Evolutionary conservation across 2,329 filamentous ascomycete genomes (phyloP).

Genomic region (Aspergillus sp.): DNA sequence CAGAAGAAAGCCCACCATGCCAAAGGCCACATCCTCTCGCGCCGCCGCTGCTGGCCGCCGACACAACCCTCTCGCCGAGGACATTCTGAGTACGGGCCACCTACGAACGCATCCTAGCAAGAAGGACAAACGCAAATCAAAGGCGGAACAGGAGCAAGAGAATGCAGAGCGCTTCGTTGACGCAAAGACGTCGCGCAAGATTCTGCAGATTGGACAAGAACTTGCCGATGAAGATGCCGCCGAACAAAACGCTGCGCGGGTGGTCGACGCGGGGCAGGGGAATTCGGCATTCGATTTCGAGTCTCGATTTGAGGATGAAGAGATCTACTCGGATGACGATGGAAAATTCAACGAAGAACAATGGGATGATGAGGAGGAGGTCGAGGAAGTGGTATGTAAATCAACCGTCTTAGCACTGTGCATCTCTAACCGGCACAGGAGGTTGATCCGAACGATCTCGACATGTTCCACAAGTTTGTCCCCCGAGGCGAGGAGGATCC

Average conservation of each 20-base stretch:
- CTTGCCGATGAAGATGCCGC: conserved; percentile 79
- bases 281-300: conserved; percentile 80
- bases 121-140: conserved; percentile 69
- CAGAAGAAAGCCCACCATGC: conserved; percentile 61
- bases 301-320: conserved; percentile 67
- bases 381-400: conserved; percentile 49
- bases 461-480: conserved; percentile 89
- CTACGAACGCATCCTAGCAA: conserved; percentile 73
- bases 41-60: conserved; percentile 64
- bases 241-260: conserved; percentile 45
- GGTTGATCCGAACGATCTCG: conserved; percentile 85
- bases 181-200: conserved; percentile 84
- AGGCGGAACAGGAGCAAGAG: conserved; percentile 58
- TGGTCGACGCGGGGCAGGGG: conserved; percentile 48
- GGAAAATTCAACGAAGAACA: conserved; percentile 65
- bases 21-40: conserved; percentile 71
- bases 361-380: conserved; percentile 79
- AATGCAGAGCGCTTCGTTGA: conserved; percentile 77
- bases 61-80: conserved; percentile 90
- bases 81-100: conserved; percentile 72
- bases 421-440: conserved; percentile 56
- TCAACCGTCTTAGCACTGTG: background rate
- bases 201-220: conserved; percentile 86
- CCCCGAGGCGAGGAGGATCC: conserved; percentile 74
- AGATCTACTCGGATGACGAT: conserved; percentile 51